phyloP scores from a whole-genome alignment of 1,284 basidiomycete species.

The Trametes sp. region DNA sequence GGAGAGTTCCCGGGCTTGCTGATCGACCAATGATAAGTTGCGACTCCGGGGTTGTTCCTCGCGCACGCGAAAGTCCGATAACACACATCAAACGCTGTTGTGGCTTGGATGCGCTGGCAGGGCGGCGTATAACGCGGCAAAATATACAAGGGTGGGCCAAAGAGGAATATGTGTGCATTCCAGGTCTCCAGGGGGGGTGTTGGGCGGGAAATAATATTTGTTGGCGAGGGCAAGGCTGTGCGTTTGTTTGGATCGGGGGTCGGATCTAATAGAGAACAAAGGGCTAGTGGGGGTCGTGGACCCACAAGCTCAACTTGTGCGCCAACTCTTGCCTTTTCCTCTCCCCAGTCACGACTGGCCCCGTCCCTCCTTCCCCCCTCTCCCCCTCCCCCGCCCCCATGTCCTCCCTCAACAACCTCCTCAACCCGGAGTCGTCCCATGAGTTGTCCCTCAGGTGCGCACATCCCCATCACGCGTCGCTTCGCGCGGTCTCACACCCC shows the following conservation, averaged over 20 bases:
- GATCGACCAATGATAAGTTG: slow-evolving; percentile 24
- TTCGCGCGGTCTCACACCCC: slow-evolving; percentile 20
- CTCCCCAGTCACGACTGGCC: slow-evolving; percentile 35
- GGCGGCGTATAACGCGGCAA: slow-evolving; percentile 22
- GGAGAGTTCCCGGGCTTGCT: slow-evolving; percentile 17
- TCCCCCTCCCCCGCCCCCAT: slow-evolving; percentile 31
- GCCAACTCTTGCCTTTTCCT: slow-evolving; percentile 43
- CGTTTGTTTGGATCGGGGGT: slow-evolving; percentile 37
- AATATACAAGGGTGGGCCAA: slow-evolving; percentile 20
- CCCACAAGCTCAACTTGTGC: slow-evolving; percentile 46
- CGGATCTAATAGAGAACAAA: slow-evolving; percentile 44
- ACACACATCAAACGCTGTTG: slow-evolving; percentile 35
- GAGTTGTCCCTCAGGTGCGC: slow-evolving; percentile 39
- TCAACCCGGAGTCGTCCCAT: slow-evolving; percentile 44
- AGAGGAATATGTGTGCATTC: slow-evolving; percentile 6
- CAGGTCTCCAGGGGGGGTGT: slow-evolving; percentile 13
- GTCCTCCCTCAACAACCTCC: slow-evolving; percentile 47
- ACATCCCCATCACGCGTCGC: neutral
- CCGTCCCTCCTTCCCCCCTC: slow-evolving; percentile 23
- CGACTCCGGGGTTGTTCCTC: slow-evolving; percentile 28
- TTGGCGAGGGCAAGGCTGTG: slow-evolving; percentile 27
- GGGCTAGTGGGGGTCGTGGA: slow-evolving; percentile 42
- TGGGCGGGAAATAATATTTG: slow-evolving; percentile 11
- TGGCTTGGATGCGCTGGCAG: slow-evolving; percentile 31
- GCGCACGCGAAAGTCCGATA: slow-evolving; percentile 31